These are phyloP conservation scores for Trichothecium sympodiale DNA, from an alignment of 2,329 filamentous ascomycete genomes.

Conservation along the genomic window DNA sequence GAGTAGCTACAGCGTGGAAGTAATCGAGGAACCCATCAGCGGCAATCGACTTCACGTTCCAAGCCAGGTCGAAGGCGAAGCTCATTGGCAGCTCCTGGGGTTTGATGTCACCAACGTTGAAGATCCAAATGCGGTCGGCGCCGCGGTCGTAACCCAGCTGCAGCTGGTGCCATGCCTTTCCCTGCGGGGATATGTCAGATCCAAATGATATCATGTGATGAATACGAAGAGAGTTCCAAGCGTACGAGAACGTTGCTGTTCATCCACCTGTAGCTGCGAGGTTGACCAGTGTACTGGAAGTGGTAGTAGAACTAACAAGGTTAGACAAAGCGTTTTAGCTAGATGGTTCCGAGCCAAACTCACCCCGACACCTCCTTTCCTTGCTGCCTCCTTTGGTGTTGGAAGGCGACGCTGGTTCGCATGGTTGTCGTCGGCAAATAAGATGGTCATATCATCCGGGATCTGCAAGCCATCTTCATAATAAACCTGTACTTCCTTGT, in stretches of 20 bases:
- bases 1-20: conserved; percentile 32
- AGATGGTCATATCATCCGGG: conserved; percentile 47
- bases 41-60: conserved; percentile 28
- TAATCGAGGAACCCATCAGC: conserved; percentile 30
- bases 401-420: conserved; percentile 47
- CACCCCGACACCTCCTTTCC: conserved; percentile 46
- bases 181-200: conserved; percentile 3
- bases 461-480: conserved; percentile 41
- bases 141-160: conserved; percentile 40
- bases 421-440: conserved; percentile 52
- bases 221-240: conserved; percentile 9
- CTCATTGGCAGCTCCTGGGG: conserved; percentile 45
- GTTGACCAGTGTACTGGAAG: conserved; percentile 24
- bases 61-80: conserved; percentile 44
- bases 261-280: conserved; percentile 31
- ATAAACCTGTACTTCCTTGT: conserved; percentile 51
- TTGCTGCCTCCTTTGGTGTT: conserved; percentile 36
- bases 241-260: conserved; percentile 44
- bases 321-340: too few species aligned
- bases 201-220: too few species aligned
- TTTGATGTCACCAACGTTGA: conserved; percentile 56
- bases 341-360: neutral
- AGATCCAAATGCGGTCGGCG: conserved; percentile 50
- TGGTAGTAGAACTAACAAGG: conserved; percentile 35
- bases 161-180: conserved; percentile 28